Conservation (phyloP, 495 filamentous ascomycete species). For the Margaritispora aquatica region DNA sequence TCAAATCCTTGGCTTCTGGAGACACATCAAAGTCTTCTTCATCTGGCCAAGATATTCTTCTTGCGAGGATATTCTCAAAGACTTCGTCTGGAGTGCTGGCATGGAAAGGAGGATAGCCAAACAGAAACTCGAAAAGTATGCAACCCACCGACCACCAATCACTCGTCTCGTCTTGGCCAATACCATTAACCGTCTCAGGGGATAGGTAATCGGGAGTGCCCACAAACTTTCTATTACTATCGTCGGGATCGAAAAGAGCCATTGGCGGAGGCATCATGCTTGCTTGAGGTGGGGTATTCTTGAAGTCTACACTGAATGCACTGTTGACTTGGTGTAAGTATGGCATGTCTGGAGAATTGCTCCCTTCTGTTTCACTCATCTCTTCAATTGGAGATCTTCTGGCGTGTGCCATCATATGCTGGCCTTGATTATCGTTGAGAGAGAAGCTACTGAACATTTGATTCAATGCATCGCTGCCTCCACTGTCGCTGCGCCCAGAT, state of each 20-base stretch:
- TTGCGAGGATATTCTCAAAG: slow-evolving; percentile 90
- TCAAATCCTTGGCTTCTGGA: slow-evolving; percentile 82
- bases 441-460: slow-evolving; percentile 82
- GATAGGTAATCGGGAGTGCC: slow-evolving; percentile 97
- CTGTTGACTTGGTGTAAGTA: slow-evolving; percentile 55
- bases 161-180: slow-evolving; percentile 93
- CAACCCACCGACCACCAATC: slow-evolving; percentile 99
- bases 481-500: slow-evolving; percentile 89
- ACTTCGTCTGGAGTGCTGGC: slow-evolving; percentile 86
- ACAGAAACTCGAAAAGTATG: slow-evolving; percentile 95
- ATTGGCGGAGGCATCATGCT: slow-evolving; percentile 89
- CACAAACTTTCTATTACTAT: slow-evolving; percentile 88
- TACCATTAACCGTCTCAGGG: slow-evolving; percentile 91
- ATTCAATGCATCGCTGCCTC: slow-evolving; percentile 76
- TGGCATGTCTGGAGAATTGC: slow-evolving; percentile 64
- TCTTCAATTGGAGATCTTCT: slow-evolving; percentile 55
- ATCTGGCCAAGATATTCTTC: slow-evolving; percentile 83
- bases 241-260: slow-evolving; percentile 93
- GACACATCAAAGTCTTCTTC: slow-evolving; percentile 68
- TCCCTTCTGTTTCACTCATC: slow-evolving; percentile 50
- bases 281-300: slow-evolving; percentile 58
- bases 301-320: slow-evolving; percentile 42
- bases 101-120: slow-evolving; percentile 89
- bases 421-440: slow-evolving; percentile 52
- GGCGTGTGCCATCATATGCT: slow-evolving; percentile 29